Evolutionary conservation across 768 basidiomycete species (phyloP), one percentile per base, ranked within the genome.

Genomic region (Leccinum broughii): DNA sequence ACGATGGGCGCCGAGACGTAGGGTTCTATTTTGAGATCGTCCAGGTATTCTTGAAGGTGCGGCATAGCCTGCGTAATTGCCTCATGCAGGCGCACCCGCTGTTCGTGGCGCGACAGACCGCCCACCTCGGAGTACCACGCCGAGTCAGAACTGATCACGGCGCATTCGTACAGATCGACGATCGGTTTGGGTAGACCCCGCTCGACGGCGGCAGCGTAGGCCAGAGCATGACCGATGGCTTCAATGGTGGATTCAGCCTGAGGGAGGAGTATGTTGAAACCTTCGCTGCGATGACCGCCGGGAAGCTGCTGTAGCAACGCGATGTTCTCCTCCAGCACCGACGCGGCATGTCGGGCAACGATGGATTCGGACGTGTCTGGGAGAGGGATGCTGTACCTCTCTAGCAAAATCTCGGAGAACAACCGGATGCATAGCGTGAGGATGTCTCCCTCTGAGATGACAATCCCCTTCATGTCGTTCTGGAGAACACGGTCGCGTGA

Each of bases 201-300:
- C 35, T 74, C 72, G 51, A 80, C 59, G n/a, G 79, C 85, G 14
- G 82, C 81, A 6, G 84, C 81, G 65, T 86, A 86, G 4, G 86
- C 83, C 49, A 85, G 74, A 17, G 85, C 81, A 65, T 87, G 84
- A 3, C 87, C 86, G 46, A 88, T 81, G 17, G 86, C 81, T 73
- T 85, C 81, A 53, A 88, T 69, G 6, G 82, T 77, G 17, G 61
- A 59, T 54, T 83, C 80, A 6, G 84, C 81, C 67, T 83, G 81
- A 6, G 85, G 86, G 57, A 87, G 78, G 59, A 87, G 71, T 54
- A 83, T 75, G 68, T 84, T 82, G 71, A 85, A 85, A 0, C 73
- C 68, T 26, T 11, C 37, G 30, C 55, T n/a, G 5, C 68, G 68
- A 46, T 69, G 68, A 1, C 66, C 66, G 2, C 63, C 64, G 30